Percentiles rank a stretch among this genome's conserved stretches.
Evolutionary conservation across 2,329 filamentous ascomycete species (phyloP).

Genomic region (Diplocarpon rosae): DNA sequence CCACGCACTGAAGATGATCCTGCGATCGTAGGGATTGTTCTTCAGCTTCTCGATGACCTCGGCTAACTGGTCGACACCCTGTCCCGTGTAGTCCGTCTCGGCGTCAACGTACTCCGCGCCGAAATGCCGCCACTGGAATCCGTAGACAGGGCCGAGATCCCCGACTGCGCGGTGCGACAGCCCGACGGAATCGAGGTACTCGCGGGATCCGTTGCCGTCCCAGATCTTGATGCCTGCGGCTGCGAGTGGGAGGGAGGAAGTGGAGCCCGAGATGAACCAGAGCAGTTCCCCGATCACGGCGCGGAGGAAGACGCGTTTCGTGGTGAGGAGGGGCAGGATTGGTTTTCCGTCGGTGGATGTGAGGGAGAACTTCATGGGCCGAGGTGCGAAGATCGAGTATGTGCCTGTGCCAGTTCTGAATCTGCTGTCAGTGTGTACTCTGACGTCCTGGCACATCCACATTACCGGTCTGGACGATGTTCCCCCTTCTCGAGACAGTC

Average conservation of each 20-base stretch:
- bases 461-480: conserved; percentile 73
- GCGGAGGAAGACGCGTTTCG: conserved; percentile 88
- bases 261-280: conserved; percentile 86
- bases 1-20: conserved; percentile 89
- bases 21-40: conserved; percentile 73
- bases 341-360: conserved; percentile 46
- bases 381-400: conserved; percentile 76
- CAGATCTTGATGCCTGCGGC: conserved; percentile 87
- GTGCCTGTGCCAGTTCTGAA: conserved; percentile 85
- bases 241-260: conserved; percentile 65
- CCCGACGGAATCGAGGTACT: conserved; percentile 78
- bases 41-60: conserved; percentile 82
- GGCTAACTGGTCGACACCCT: conserved; percentile 88
- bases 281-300: conserved; percentile 87
- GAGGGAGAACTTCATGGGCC: conserved; percentile 77
- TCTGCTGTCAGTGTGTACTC: conserved; percentile 4
- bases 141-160: conserved; percentile 91
- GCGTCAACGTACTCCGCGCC: conserved; percentile 79
- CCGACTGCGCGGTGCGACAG: conserved; percentile 72
- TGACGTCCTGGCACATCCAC: neutral
- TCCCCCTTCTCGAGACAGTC: conserved; percentile 77
- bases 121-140: conserved; percentile 98
- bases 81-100: conserved; percentile 68
- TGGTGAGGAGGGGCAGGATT: conserved; percentile 86
- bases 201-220: conserved; percentile 91